Evolutionary conservation across 352 stramenopile genomes (phyloP).

Genomic region (Globisporangium heterothallicum): DNA sequence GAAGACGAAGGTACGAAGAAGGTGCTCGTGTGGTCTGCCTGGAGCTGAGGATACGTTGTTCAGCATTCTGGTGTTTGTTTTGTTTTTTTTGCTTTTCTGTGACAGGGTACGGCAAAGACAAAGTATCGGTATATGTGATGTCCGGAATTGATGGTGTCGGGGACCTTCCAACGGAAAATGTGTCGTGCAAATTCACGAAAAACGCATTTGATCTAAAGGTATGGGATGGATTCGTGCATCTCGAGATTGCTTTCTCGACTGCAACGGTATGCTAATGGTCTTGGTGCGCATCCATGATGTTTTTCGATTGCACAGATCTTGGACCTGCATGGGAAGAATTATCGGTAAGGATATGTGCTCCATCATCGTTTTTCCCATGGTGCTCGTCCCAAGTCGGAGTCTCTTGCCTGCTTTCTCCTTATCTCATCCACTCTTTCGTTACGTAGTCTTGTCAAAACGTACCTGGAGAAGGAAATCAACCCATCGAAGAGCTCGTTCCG

Average conservation of each 20-base stretch:
- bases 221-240: not conserved
- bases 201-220: constrained; percentile 83
- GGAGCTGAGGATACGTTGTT: not conserved
- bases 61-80: not conserved
- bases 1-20: constrained; percentile 61
- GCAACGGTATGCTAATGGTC: not conserved
- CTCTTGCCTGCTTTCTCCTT: not conserved
- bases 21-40: not conserved
- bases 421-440: not conserved
- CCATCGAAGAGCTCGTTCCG: constrained; percentile 69
- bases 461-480: constrained; percentile 83
- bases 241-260: not conserved
- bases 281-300: not conserved
- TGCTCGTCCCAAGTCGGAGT: too few species aligned
- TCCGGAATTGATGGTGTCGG: constrained; percentile 78
- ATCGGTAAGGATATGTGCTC: constrained; percentile 20
- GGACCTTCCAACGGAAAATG: constrained; percentile 57
- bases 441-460: constrained; percentile 61
- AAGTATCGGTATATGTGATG: constrained; percentile 80
- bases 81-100: not conserved
- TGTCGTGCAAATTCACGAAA: constrained; percentile 77
- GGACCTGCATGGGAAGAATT: constrained; percentile 69
- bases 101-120: constrained; percentile 77
- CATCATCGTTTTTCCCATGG: not conserved
- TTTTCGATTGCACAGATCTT: constrained; percentile 35